Conservation (phyloP, 345 rosid genomes). For the Eucalyptus curtisii region DNA sequence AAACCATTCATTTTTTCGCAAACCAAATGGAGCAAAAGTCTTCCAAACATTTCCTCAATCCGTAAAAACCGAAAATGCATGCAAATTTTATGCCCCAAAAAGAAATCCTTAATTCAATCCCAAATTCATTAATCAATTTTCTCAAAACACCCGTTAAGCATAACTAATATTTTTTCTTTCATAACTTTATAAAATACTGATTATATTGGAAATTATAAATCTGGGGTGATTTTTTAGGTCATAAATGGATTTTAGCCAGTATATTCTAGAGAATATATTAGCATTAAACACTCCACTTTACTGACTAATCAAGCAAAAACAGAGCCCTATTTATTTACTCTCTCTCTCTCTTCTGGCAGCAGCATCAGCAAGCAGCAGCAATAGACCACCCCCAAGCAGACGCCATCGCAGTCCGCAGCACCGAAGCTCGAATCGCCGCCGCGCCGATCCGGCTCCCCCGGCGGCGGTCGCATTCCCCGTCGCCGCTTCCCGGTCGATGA, state of each 20-base stretch:
- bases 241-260: background rate
- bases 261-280: background rate
- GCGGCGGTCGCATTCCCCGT: background rate
- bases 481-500: background rate
- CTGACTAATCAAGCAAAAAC: background rate
- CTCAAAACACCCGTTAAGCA: background rate
- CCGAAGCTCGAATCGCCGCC: background rate
- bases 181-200: background rate
- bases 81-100: background rate
- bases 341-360: background rate
- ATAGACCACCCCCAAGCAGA: background rate
- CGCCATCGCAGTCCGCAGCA: background rate
- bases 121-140: too few relatives aligned
- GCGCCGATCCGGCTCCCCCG: background rate
- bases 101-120: background rate
- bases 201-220: background rate
- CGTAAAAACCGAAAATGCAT: accelerated
- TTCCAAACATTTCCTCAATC: background rate
- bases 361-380: background rate
- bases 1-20: background rate
- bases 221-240: background rate
- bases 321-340: background rate
- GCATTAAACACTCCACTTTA: background rate
- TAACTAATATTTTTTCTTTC: background rate
- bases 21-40: background rate